Base-by-base conservation (phyloP, 176 grass and related monocot species). In the Metroxylon sagu region DNA sequence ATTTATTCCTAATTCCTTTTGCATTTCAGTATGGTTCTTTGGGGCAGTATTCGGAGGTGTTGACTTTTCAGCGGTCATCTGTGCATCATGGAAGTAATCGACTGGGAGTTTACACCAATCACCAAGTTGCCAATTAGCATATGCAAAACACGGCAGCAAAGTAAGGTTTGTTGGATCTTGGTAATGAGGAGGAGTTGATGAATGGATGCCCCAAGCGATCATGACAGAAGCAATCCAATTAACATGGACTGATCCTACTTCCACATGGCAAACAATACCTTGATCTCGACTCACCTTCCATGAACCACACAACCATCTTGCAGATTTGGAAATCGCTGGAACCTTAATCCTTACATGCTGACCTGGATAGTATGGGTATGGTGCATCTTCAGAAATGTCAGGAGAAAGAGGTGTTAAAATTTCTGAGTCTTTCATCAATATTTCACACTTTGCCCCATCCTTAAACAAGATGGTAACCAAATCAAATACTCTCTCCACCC, bases 81-180 rank as follows among this genome's bases (percentile, higher is more conserved):
- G 75, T 1, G 75, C 48, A 28, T 49, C 65, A 79, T 35, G 71
- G 57, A 43, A 17, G 0, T 18, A 29, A 43, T 58, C 66, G 51
- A 66, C 62, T 59, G 72, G 81, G 65, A 98, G 73, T 50, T 76
- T 88, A 74, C 93, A 98, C 84, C 84, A 89, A 65, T 98, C 93
- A 78, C 93, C 88, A 27, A 98, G 72, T 69, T 98, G 93, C 93
- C 93, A 98, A 70, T 92, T 92, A 66, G 84, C 79, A 57, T 89
- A 72, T 74, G 79, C 71, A 65, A 92, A 89, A 70, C 73, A 89
- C 19, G 87, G 79, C 57, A 98, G 64, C 28, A 92, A 69, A 5
- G 88, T 79, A 56, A 98, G 84, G 5, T 80, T 56, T 54, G 88
- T 92, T 16, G 93, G 82, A 49, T 92, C 64, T 81, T 98, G 93